These are phyloP conservation scores for Tylopilus felleus DNA, from an alignment of 768 basidiomycete species.

Conservation along the genomic window DNA sequence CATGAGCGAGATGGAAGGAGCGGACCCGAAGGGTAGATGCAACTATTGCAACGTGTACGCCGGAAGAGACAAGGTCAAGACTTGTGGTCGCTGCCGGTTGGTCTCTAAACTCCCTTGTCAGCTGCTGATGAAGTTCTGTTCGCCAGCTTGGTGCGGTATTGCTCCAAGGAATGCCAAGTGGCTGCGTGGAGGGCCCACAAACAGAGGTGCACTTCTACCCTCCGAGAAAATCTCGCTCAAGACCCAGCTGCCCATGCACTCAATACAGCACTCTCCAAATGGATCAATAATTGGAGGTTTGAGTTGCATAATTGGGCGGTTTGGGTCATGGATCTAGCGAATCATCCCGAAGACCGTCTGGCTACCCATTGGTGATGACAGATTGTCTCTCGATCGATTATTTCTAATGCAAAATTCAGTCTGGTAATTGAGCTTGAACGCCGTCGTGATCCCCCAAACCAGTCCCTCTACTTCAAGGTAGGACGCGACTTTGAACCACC, in stretches of 20 bases:
- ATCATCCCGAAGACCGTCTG: conserved; percentile 23
- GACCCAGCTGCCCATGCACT: conserved; percentile 16
- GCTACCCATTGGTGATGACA: conserved; percentile 23
- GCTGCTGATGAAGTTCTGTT: background rate
- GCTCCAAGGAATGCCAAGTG: conserved; percentile 28
- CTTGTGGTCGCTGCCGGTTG: conserved; percentile 23
- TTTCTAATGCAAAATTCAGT: conserved; percentile 7
- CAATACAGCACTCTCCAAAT: conserved; percentile 23
- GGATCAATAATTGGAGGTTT: conserved; percentile 25
- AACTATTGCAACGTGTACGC: conserved; percentile 22
- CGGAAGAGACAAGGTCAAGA: conserved; percentile 25
- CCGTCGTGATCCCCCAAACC: conserved; percentile 14
- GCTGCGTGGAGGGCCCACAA: conserved; percentile 31
- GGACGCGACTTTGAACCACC: background rate
- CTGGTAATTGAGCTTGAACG: conserved; percentile 22
- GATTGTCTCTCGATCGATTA: background rate
- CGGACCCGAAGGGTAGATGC: conserved; percentile 25
- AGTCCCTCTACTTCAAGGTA: conserved; percentile 23
- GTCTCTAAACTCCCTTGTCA: background rate
- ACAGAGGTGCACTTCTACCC: conserved; percentile 9
- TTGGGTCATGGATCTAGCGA: conserved; percentile 27
- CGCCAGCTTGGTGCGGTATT: conserved; percentile 27
- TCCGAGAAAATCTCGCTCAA: conserved; percentile 12
- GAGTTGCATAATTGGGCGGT: conserved; percentile 16
- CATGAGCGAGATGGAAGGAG: background rate